Evolutionary conservation across 169 alveolate genomes (phyloP), one percentile per base, ranked within the genome.

Genomic region (Cryptosporidium andersoni): DNA sequence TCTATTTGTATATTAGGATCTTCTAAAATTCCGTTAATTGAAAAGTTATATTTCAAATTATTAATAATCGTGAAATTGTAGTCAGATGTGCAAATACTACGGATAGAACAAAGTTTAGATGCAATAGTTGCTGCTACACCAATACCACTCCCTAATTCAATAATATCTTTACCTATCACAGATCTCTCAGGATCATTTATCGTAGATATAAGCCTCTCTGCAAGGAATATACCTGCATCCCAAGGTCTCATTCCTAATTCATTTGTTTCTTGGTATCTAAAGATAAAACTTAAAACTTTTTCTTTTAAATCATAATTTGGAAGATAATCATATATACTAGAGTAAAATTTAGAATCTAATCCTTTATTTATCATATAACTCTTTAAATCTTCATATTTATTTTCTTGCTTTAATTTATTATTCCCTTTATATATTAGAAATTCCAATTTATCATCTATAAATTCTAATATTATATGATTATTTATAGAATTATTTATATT

Each of bases 91-190:
- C 56, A 74, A 9, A 74, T 16, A 45, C 85, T 74, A 25, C 53
- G 37, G 16, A 74, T 58, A 4, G 67, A 68, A 3, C 55, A 14
- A 14, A 62, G 16, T 16, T 42, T 36, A 74, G 9, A 74, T 8
- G 85, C 56, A 58, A 74, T 58, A 36, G 55, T 74, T n/a, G 74
- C 60, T 4, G 85, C 36, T 58, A 74, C 45, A 4, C 85, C 85
- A 58, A 74, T 60, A 58, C 85, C 85, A 48, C 85, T 74, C 6
- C 85, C 85, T 3, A 74, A 63, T 58, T 74, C 85, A 14, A 74
- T 74, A 4, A 74, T 56, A 42, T 74, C 67, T 4, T 62, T 55
- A 25, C 40, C 37, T 14, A n/a, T 25, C 25, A 74, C 9, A 4
- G 36, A 47, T 25, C 68, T 74, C 11, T 58, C 49, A 12, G 60